Evolutionary conservation across 176 grass and related monocot genomes (phyloP), one percentile per base, ranked within the genome.

Genomic region (Neostapfia colusana): DNA sequence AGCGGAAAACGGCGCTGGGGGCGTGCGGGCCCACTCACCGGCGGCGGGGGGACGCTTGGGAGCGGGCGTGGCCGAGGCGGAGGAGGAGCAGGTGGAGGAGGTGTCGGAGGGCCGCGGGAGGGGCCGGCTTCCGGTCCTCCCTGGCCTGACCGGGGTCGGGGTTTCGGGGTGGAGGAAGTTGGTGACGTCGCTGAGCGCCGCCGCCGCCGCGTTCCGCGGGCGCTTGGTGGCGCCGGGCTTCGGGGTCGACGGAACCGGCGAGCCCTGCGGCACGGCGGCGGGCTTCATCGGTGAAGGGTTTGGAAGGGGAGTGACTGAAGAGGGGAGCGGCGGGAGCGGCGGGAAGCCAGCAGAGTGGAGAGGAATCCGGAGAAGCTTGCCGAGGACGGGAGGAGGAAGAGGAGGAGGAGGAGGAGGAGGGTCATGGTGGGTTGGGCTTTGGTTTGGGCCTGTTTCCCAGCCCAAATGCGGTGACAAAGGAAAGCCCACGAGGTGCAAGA

Each of bases 101-200:
- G 59, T 46, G 42, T 4, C 3, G 46, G 60, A 74, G 49, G 80
- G 80, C 38, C 27, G 18, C 12, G 46, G 62, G 2, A 54, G 17
- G 2, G 80, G 8, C 27, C 59, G 59, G 34, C 63, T 50, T 0
- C 18, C 6, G 3, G 13, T n/a, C 0, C 75, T 17, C 8, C 31
- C 17, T 0, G 75, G 75, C 20, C 50, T 77, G 54, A 0, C 61
- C 13, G 73, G 63, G 28, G 55, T 21, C 6, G 81, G 64, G 41
- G 42, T 69, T 10, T 27, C 48, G 63, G 60, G 35, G 60, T 44
- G 20, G 60, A 54, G 15, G 23, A 59, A 56, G 83, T 92, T 92
- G 76, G 79, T 92, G 65, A 92, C 79, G 38, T 92, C 86, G 65
- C 75, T 63, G 4, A 88, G 37, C 3, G 78, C 27, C 18, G 7